phyloP scores from a whole-genome alignment of 306 rosid genomes.

The Mimosa bimucronata region DNA sequence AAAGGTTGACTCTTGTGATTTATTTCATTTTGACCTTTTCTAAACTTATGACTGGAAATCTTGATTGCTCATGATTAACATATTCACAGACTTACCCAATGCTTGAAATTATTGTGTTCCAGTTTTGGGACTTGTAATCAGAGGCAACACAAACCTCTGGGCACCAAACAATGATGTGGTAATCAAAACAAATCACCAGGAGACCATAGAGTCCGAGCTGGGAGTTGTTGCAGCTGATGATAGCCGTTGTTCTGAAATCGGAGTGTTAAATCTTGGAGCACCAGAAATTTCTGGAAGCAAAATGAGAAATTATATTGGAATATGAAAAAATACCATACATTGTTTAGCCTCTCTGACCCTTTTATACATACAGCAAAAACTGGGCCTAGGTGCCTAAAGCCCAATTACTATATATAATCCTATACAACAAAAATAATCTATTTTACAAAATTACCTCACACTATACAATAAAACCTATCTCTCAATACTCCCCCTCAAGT shows the following conservation, averaged over 20 bases:
- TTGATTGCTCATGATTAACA: neutral
- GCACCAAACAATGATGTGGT: slow-evolving; percentile 30
- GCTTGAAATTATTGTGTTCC: slow-evolving; percentile 21
- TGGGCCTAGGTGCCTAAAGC: no score
- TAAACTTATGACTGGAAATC: neutral
- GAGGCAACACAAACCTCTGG: slow-evolving; percentile 44
- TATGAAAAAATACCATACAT: no score
- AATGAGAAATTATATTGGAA: no score
- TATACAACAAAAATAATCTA: no score
- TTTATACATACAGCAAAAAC: no score
- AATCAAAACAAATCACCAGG: slow-evolving; percentile 22
- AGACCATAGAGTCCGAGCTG: slow-evolving; percentile 63
- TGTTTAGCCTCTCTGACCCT: no score
- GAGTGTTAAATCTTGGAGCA: no score
- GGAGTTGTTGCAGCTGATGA: slow-evolving; percentile 96
- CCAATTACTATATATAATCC: no score
- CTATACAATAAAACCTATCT: no score
- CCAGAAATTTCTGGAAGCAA: no score
- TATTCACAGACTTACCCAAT: neutral
- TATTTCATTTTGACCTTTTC: neutral
- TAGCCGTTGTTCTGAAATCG: slow-evolving; percentile 79
- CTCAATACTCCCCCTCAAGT: no score
- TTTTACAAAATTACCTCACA: no score
- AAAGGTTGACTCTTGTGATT: neutral
- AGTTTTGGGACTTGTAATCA: slow-evolving; percentile 51